Evolutionary conservation across 495 filamentous ascomycete genomes (phyloP).

Genomic region (Hypoxylon trugodes): DNA sequence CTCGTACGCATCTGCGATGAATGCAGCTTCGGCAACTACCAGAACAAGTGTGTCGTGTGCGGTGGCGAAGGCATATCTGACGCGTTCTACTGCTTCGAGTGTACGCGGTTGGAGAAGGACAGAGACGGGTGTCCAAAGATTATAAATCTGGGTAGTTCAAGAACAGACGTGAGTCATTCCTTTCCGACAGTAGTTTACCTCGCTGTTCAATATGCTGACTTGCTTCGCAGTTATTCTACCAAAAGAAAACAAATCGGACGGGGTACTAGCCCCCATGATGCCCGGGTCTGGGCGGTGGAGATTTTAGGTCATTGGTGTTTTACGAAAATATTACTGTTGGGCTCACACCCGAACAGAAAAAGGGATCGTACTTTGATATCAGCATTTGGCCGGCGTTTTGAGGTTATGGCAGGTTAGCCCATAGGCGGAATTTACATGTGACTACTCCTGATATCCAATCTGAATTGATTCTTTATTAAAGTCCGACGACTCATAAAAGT

Average conservation of each 20-base stretch:
- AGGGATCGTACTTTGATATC: constrained; percentile 15
- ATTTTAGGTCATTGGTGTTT: constrained; percentile 2
- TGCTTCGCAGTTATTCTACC: constrained; percentile 55
- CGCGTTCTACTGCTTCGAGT: constrained; percentile 99
- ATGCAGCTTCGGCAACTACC: constrained; percentile 99
- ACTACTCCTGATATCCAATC: not conserved
- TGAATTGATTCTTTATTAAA: constrained; percentile 20
- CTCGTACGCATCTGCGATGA: constrained; percentile 99
- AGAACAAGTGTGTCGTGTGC: constrained; percentile 99
- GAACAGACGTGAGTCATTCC: constrained; percentile 82
- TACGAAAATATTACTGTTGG: constrained; percentile 6
- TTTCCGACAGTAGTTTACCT: not conserved
- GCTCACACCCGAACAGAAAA: not conserved
- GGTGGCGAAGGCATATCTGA: constrained; percentile 98
- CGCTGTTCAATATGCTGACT: constrained; percentile 37
- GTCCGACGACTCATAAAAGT: constrained; percentile 11
- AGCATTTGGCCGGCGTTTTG: constrained; percentile 42
- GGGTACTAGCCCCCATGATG: constrained; percentile 50
- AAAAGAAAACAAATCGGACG: constrained; percentile 64
- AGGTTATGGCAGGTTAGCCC: constrained; percentile 23
- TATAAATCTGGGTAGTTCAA: constrained; percentile 93
- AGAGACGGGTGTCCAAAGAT: constrained; percentile 99
- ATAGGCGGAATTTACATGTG: constrained; percentile 21
- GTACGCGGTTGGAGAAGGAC: constrained; percentile 96
- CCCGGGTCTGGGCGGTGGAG: constrained; percentile 51